These are phyloP conservation scores for Boletellus ananas DNA, from an alignment of 768 basidiomycete species.

Conservation along the genomic window DNA sequence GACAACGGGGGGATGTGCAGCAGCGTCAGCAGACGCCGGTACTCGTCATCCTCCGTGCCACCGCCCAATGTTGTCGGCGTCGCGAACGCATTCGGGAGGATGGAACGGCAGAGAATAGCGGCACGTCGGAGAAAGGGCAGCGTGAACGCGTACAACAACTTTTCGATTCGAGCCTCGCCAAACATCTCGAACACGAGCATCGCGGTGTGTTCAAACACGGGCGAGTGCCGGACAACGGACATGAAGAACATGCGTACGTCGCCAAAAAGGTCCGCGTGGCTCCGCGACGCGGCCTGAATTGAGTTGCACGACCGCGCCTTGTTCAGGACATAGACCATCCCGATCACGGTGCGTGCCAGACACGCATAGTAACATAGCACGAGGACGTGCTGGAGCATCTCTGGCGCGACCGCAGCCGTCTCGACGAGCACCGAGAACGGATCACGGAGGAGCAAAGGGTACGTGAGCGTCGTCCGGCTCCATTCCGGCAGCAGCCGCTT, in stretches of 20 bases:
- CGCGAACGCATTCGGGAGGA: conserved; percentile 62
- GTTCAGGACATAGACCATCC: conserved; percentile 77
- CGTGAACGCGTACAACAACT: conserved; percentile 81
- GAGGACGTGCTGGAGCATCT: conserved; percentile 86
- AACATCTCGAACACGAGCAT: conserved; percentile 75
- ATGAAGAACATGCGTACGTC: conserved; percentile 87
- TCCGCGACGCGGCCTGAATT: conserved; percentile 41
- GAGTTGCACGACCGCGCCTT: conserved; percentile 58
- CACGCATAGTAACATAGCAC: conserved; percentile 87
- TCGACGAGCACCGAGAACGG: conserved; percentile 89
- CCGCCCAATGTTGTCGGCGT: conserved; percentile 36
- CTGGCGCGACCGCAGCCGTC: conserved; percentile 84
- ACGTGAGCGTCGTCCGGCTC: conserved; percentile 80
- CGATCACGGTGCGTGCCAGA: conserved; percentile 81
- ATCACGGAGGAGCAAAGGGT: conserved; percentile 83
- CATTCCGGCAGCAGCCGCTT: conserved; percentile 89
- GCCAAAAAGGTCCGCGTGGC: conserved; percentile 73
- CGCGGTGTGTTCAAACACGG: conserved; percentile 81
- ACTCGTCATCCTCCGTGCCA: conserved; percentile 57
- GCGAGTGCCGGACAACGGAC: conserved; percentile 86
- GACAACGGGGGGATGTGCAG: conserved; percentile 79
- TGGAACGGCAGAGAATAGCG: conserved; percentile 76
- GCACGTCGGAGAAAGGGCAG: conserved; percentile 89
- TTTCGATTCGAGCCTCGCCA: conserved; percentile 81
- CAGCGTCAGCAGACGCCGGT: conserved; percentile 67